Percentiles rank a stretch among this genome's conserved stretches.
These are phyloP conservation scores for Gymnopilus dilepis DNA, from an alignment of 768 basidiomycete genomes.

Conservation along the genomic window DNA sequence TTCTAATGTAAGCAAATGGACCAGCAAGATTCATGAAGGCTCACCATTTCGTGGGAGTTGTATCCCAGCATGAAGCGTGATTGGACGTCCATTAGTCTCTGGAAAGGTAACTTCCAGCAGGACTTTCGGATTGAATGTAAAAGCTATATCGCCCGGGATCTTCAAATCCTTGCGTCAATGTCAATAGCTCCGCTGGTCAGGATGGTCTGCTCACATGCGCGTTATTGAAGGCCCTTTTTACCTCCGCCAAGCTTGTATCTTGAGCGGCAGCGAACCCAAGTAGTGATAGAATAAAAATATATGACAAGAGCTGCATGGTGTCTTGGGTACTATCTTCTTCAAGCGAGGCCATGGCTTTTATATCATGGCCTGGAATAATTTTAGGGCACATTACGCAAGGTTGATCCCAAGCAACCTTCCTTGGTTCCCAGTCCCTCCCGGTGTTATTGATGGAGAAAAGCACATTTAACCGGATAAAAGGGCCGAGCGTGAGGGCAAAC, in stretches of 20 bases:
- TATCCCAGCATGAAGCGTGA: conserved; percentile 40
- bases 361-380: background rate
- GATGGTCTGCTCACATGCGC: conserved; percentile 30
- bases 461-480: too few relatives aligned
- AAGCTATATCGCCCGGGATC: conserved; percentile 37
- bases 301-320: conserved; percentile 7
- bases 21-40: background rate
- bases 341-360: conserved; percentile 2
- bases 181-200: too few relatives aligned
- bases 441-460: too few relatives aligned
- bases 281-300: conserved; percentile 6
- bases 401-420: background rate
- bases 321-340: too few relatives aligned
- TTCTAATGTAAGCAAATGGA: background rate
- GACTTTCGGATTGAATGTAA: conserved; percentile 39
- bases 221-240: conserved; percentile 35
- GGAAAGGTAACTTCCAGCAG: conserved; percentile 43
- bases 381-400: background rate
- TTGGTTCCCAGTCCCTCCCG: background rate
- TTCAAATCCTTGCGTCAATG: too few relatives aligned
- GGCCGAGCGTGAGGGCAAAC: too few relatives aligned
- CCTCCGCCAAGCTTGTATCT: conserved; percentile 33
- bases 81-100: conserved; percentile 30
- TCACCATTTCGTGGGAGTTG: conserved; percentile 40
- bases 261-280: conserved; percentile 27